Base-by-base conservation (phyloP, 768 basidiomycete genomes). In the Ramaria sp. region DNA sequence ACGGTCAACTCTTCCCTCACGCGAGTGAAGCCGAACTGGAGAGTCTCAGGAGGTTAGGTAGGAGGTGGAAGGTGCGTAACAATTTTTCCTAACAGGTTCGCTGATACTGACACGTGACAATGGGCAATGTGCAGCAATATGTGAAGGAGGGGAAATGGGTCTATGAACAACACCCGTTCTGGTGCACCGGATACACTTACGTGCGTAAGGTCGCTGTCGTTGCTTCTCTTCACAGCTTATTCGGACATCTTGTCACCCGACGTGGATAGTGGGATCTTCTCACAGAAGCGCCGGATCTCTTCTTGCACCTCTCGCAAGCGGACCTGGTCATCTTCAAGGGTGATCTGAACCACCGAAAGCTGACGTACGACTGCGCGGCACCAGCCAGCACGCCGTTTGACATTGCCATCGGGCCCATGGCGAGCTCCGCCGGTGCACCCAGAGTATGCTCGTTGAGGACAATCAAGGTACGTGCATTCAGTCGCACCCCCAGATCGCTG, bases 171-270 rank as follows among this genome's bases (percentile, higher is more conserved):
- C 91, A 93, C 61, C 85, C 88, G 9, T 92, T 89, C 75, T 92
- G 89, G 89, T 92, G 89, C 66, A 89, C 90, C 18, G 93, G 92
- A 5, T 94, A 89, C 71, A 94, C 91, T 37, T 95, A 82, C 73
- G 69, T 66, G 59, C 47, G 63, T 69, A 5, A 34, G 1, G 7
- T 8, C 32, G 1, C 13, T 34, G 32, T 34, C 30, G 18, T 57
- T 57, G 12, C 5, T 16, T 34, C 4, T 3, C 0, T 24, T 32
- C 25, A 54, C 10, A 43, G 8, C 52, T 32, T 22, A 56, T 34
- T 34, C 32, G 32, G 13, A 13, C 7, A 8, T 8, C 3, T 34
- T 8, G 32, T 34, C 32, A 34, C 13, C 32, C 32, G 13, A 3
- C 32, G 9, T 34, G 9, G 36, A 27, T 50, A 56, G 48, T 92